Conservation (phyloP, 805 yeast genomes). For the Starmerella asiatica region DNA sequence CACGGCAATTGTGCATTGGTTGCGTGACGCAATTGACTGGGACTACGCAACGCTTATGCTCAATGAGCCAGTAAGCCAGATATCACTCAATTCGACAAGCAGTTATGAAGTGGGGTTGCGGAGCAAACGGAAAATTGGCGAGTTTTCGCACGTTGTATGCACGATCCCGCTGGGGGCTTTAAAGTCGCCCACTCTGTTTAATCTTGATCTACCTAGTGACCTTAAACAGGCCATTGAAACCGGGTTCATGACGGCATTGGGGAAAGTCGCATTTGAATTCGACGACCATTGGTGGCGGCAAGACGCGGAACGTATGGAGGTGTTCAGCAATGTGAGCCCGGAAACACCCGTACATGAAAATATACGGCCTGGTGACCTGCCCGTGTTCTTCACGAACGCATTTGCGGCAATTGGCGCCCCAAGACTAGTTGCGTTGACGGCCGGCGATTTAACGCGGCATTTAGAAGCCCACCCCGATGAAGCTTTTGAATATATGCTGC, state of each 20-base stretch:
- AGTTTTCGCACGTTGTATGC: constrained; percentile 44
- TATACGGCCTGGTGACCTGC: constrained; percentile 39
- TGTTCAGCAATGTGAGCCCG: constrained; percentile 26
- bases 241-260: constrained; percentile 53
- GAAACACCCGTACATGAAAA: constrained; percentile 7
- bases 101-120: neutral
- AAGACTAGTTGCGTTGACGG: constrained; percentile 51
- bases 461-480: constrained; percentile 36
- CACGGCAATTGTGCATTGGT: constrained; percentile 34
- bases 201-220: constrained; percentile 28
- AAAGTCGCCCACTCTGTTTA: constrained; percentile 20
- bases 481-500: constrained; percentile 48
- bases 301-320: constrained; percentile 36
- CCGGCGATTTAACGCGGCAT: constrained; percentile 54
- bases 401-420: constrained; percentile 18
- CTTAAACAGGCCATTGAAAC: constrained; percentile 31
- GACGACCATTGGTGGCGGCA: constrained; percentile 48
- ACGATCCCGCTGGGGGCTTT: constrained; percentile 69
- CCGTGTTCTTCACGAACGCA: constrained; percentile 48
- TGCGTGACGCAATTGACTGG: constrained; percentile 30
- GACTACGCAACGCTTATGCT: constrained; percentile 28
- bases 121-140: neutral
- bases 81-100: constrained; percentile 19
- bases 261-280: constrained; percentile 62
- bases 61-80: constrained; percentile 31